phyloP scores from a whole-genome alignment of 495 filamentous ascomycete genomes.

The Trichoderma gamsii region DNA sequence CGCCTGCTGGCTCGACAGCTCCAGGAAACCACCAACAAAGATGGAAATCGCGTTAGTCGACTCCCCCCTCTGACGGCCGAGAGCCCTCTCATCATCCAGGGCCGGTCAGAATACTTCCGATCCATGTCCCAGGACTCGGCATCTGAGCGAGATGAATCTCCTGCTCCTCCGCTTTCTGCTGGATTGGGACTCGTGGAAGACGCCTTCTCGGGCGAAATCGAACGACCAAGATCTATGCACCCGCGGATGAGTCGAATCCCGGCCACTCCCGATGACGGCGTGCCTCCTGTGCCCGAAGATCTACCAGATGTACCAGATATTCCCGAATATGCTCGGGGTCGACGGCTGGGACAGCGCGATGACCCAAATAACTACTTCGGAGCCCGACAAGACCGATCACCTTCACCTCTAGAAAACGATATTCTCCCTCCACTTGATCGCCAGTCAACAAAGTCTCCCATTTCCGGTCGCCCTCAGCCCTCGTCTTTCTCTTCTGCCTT shows the following conservation, averaged over 20 bases:
- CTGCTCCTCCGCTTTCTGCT: constrained; percentile 26
- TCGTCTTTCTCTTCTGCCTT: background rate
- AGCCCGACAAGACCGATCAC: constrained; percentile 40
- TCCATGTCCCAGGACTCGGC: constrained; percentile 46
- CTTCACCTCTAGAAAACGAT: constrained; percentile 28
- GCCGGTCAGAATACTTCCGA: constrained; percentile 68
- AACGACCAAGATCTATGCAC: constrained; percentile 67
- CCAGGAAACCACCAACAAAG: constrained; percentile 59
- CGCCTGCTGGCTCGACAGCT: constrained; percentile 81
- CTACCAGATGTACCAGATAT: constrained; percentile 9
- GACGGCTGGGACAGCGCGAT: constrained; percentile 27
- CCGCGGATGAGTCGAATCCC: constrained; percentile 63
- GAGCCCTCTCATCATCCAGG: constrained; percentile 57
- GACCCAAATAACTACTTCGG: constrained; percentile 32
- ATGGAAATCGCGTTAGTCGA: constrained; percentile 71
- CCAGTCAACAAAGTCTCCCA: constrained; percentile 21
- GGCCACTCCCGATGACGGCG: constrained; percentile 44
- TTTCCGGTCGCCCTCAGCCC: constrained; percentile 20
- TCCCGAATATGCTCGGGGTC: constrained; percentile 22
- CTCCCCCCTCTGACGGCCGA: constrained; percentile 77
- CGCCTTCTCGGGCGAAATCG: constrained; percentile 31
- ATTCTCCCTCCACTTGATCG: constrained; percentile 14
- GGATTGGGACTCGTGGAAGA: constrained; percentile 51
- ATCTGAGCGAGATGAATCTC: constrained; percentile 33
- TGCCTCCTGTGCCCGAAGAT: constrained; percentile 22